phyloP scores from a whole-genome alignment of 1,284 basidiomycete species.

The Wallemia mellicola region DNA sequence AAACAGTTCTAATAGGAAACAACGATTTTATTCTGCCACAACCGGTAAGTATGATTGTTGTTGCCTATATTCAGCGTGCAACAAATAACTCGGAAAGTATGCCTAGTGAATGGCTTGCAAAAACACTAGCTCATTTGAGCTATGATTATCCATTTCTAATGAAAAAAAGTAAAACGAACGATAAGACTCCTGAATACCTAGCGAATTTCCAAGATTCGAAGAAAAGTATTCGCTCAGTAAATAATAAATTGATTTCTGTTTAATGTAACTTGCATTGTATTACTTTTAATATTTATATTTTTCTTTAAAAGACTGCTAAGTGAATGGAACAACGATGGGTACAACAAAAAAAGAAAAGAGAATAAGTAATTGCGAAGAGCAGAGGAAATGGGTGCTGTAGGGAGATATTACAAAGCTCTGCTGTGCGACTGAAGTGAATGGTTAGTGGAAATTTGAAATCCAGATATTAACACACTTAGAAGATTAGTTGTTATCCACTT shows the following conservation, averaged over 20 bases:
- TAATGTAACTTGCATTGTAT: no score
- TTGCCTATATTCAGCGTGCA: background rate
- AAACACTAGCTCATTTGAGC: background rate
- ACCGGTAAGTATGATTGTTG: background rate
- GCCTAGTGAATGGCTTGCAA: background rate
- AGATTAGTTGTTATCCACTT: no score
- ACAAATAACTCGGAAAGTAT: background rate
- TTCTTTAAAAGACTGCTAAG: no score
- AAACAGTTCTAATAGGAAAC: background rate
- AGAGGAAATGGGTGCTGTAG: no score
- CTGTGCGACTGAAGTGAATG: no score
- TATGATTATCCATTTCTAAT: background rate
- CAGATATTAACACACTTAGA: no score
- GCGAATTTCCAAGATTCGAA: background rate
- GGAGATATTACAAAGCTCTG: no score
- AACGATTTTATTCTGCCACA: background rate
- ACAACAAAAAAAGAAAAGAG: no score
- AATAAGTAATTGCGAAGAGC: no score
- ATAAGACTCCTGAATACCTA: background rate
- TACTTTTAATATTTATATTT: no score
- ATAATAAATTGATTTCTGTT: background rate
- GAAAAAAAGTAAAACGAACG: background rate
- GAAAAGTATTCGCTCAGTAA: background rate
- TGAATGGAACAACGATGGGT: no score
- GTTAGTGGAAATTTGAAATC: no score